Base-by-base conservation (phyloP, 2,329 filamentous ascomycete species). In the Sarocladium brachiariae region DNA sequence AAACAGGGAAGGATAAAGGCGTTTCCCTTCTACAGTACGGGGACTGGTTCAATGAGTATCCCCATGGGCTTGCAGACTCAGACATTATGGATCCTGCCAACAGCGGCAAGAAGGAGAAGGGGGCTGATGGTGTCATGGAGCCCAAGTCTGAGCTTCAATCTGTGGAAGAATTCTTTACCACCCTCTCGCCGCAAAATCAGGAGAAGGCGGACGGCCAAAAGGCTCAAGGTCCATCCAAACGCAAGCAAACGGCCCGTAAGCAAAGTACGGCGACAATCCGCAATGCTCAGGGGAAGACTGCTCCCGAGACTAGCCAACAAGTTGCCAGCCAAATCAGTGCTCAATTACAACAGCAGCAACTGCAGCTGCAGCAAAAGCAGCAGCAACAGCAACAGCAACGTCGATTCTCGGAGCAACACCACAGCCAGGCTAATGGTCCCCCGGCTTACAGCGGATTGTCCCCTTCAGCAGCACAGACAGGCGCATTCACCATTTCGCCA, bases 31-130 rank as follows among this genome's bases (percentile, higher is more conserved):
- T 96, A 65, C 92, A 97, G 61, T 97, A 97, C 59, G 90, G 91
- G 49, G 93, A 97, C 67, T 97, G 93, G 93, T 97, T 97, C 61
- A 87, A 93, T 62, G 81, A 87, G 56, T 97, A 96, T 63, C 93
- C 93, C 1, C 87, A 95, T 59, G 93, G 93, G 2, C 88, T 97
- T 14, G 89, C 88, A 3, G 83, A 88, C 53, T 78, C 83, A 1
- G 89, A 96, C 61, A 93, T 89, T 66, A 83, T 89, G 59, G 89
- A 93, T 57, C 85, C 87, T 1, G 81, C 80, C 24, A 25, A 19
- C 24, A 70, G 75, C 3, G 74, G 78, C 35, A 83, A 84, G 63
- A 87, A 85, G 58, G 87, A 95, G 61, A 84, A 80, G 35, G 86
- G 87, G 8, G 86, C 88, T n/a, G 90, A 96, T 62, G 90, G 87